These are phyloP conservation scores for Fusarium cicatricum DNA, from an alignment of 2,329 filamentous ascomycete genomes.

Conservation along the genomic window DNA sequence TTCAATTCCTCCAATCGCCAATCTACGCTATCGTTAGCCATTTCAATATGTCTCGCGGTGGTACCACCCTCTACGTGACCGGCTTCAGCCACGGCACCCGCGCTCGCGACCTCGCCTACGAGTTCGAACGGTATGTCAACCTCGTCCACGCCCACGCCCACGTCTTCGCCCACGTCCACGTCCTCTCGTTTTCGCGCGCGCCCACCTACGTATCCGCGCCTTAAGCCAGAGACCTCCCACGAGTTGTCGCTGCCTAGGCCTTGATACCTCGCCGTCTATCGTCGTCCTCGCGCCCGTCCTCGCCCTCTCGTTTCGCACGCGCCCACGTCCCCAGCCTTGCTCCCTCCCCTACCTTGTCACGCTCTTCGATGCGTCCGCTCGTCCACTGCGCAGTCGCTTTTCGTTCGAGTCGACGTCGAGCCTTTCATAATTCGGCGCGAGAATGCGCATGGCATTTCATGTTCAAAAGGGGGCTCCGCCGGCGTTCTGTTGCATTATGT, in stretches of 20 bases:
- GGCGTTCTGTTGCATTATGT: constrained; percentile 32
- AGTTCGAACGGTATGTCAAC: constrained; percentile 99
- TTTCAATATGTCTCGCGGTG: constrained; percentile 83
- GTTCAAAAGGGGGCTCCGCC: constrained; percentile 39
- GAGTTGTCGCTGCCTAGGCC: constrained; percentile 38
- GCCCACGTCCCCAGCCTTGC: constrained; percentile 39
- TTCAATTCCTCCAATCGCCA: constrained; percentile 13
- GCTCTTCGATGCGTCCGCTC: constrained; percentile 41
- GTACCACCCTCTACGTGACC: constrained; percentile 96
- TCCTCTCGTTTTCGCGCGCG: constrained; percentile 45
- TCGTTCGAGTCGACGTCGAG: constrained; percentile 38
- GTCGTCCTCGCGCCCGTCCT: constrained; percentile 40
- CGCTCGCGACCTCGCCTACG: constrained; percentile 98
- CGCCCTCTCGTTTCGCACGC: constrained; percentile 36
- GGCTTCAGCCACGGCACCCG: constrained; percentile 99
- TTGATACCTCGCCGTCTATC: constrained; percentile 41
- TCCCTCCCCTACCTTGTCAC: constrained; percentile 33
- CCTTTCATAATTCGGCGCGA: constrained; percentile 34
- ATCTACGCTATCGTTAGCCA: constrained; percentile 10
- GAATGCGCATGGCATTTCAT: constrained; percentile 39
- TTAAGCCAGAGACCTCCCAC: constrained; percentile 31
- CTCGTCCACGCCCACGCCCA: constrained; percentile 52
- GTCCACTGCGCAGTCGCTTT: constrained; percentile 41
- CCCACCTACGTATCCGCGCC: constrained; percentile 38
- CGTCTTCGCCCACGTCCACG: constrained; percentile 51